Evolutionary conservation across 2,329 filamentous ascomycete genomes (phyloP).

Genomic region (Drechslerella dactyloides): DNA sequence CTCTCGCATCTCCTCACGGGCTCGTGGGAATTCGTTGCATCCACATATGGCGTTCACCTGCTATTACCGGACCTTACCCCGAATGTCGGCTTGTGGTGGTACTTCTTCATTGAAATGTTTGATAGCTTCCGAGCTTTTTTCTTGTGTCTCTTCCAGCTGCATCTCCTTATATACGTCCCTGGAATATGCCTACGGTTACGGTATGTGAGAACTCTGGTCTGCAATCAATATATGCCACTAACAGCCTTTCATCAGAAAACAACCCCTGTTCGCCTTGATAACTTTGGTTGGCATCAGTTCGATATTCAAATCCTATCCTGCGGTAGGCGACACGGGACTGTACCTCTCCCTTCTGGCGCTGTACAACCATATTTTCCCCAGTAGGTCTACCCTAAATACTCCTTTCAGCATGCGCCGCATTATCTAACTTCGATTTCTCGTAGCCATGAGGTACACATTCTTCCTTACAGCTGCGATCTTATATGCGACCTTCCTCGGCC

Average conservation of each 20-base stretch:
- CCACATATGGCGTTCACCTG: conserved; percentile 92
- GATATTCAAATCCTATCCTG: conserved; percentile 97
- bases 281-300: conserved; percentile 88
- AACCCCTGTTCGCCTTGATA: conserved; percentile 84
- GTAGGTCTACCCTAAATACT: conserved; percentile 60
- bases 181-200: conserved; percentile 83
- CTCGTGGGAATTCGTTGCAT: conserved; percentile 85
- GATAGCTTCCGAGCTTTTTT: conserved; percentile 98
- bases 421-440: no score
- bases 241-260: conserved; percentile 59
- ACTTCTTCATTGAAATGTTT: conserved; percentile 99
- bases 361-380: conserved; percentile 87
- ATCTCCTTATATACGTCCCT: conserved; percentile 86
- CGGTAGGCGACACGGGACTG: conserved; percentile 84
- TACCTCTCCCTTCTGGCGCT: conserved; percentile 83
- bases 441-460: conserved; percentile 91
- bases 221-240: background rate
- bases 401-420: no score
- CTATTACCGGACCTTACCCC: conserved; percentile 90
- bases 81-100: conserved; percentile 98
- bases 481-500: conserved; percentile 86
- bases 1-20: conserved; percentile 71
- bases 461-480: conserved; percentile 80
- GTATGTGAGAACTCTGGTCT: conserved; percentile 38
- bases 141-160: conserved; percentile 96